These are phyloP conservation scores for Diaporthe vexans DNA, from an alignment of 2,329 filamentous ascomycete genomes.

Conservation along the genomic window DNA sequence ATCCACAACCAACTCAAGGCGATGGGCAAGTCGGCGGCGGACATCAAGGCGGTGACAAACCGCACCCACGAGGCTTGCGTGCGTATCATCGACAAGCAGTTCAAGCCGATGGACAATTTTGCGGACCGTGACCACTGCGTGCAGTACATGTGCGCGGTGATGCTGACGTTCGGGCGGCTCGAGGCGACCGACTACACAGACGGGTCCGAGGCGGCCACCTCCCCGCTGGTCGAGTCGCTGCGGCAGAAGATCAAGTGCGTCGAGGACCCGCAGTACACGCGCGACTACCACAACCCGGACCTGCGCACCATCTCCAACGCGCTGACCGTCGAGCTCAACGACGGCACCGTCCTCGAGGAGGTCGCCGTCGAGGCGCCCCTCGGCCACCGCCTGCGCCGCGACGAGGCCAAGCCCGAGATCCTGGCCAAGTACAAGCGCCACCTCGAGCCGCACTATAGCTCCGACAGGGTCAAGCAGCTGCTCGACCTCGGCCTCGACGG, in stretches of 20 bases:
- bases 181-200: conserved; percentile 95
- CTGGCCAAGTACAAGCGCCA: conserved; percentile 96
- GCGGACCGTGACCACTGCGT: conserved; percentile 99
- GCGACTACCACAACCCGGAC: conserved; percentile 93
- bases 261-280: conserved; percentile 94
- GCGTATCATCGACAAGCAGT: conserved; percentile 99
- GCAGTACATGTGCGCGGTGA: conserved; percentile 98
- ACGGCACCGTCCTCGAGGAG: conserved; percentile 92
- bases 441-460: conserved; percentile 84
- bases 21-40: conserved; percentile 89
- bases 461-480: conserved; percentile 84
- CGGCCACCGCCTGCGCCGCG: conserved; percentile 89
- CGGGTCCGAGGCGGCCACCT: conserved; percentile 91
- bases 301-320: conserved; percentile 98
- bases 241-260: conserved; percentile 95
- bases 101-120: conserved; percentile 99
- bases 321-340: conserved; percentile 92
- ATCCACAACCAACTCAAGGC: conserved; percentile 86
- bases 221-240: conserved; percentile 88
- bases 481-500: conserved; percentile 83
- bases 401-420: conserved; percentile 98
- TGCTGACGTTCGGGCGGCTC: conserved; percentile 95
- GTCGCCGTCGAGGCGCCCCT: conserved; percentile 94
- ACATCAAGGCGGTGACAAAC: conserved; percentile 94
- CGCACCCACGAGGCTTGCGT: conserved; percentile 98